A percentile compares a stretch with the other conserved stretches of the same genome.
Evolutionary conservation across 768 basidiomycete species (phyloP).

Genomic region (Cystofilobasidium bisporidii): DNA sequence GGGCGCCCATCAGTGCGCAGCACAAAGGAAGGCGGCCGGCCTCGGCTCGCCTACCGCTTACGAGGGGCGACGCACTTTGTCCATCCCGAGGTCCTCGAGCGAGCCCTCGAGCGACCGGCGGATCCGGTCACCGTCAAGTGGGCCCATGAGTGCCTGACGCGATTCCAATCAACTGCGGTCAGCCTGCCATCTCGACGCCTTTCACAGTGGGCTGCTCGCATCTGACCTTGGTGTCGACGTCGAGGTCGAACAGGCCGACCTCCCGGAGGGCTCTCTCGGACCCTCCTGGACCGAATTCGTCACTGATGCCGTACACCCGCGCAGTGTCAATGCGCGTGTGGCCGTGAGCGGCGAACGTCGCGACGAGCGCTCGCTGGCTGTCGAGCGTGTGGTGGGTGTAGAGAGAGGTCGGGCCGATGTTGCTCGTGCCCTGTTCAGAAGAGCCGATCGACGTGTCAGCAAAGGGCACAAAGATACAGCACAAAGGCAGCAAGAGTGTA

Average conservation of each 20-base stretch:
- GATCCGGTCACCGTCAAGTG: background rate
- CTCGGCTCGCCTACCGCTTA: no score
- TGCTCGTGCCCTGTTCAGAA: slow-evolving; percentile 1
- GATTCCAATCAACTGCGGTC: background rate
- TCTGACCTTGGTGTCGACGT: slow-evolving; percentile 14
- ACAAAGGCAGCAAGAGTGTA: background rate
- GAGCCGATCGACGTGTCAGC: background rate
- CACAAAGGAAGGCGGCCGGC: no score
- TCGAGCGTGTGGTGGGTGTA: slow-evolving; percentile 12
- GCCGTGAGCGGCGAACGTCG: background rate
- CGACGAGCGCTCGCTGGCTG: background rate
- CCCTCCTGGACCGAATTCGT: slow-evolving; percentile 8
- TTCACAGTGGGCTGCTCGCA: background rate
- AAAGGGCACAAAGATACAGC: no score
- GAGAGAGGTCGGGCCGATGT: slow-evolving; percentile 5
- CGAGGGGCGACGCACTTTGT: background rate
- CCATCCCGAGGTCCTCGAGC: slow-evolving; percentile 11
- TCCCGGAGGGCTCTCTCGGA: background rate
- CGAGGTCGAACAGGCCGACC: background rate
- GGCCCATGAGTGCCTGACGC: background rate
- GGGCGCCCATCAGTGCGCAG: background rate
- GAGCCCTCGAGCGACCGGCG: slow-evolving; percentile 6
- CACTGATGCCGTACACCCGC: slow-evolving; percentile 1
- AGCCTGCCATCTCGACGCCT: background rate
- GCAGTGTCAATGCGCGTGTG: slow-evolving; percentile 12